These are phyloP conservation scores for Ogataea saltuana DNA, from an alignment of 805 yeast species.

Conservation along the genomic window DNA sequence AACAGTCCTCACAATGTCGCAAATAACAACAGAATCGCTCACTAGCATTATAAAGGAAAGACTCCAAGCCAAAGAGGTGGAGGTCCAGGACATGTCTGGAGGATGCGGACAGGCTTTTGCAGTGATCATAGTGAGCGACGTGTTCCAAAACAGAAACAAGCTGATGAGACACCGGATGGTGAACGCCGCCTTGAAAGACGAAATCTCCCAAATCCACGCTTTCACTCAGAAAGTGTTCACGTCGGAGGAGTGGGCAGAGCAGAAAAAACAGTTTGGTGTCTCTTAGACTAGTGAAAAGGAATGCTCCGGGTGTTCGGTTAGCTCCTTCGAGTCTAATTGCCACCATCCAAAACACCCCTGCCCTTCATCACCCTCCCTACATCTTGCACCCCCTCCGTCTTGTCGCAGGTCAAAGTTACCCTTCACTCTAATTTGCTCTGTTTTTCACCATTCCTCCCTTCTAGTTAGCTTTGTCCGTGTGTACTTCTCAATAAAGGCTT, in stretches of 20 bases:
- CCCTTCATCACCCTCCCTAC: background rate
- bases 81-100: conserved; percentile 77
- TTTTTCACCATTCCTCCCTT: too few relatives aligned
- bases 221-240: conserved; percentile 92
- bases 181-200: conserved; percentile 76
- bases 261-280: conserved; percentile 30
- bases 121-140: conserved; percentile 73
- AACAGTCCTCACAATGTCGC: conserved; percentile 18
- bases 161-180: conserved; percentile 85
- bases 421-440: background rate
- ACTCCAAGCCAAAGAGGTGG: conserved; percentile 63
- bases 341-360: background rate
- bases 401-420: background rate
- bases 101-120: conserved; percentile 99
- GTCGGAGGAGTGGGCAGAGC: conserved; percentile 77
- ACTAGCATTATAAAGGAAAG: conserved; percentile 52
- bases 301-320: too few relatives aligned
- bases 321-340: background rate
- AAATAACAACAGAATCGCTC: conserved; percentile 40
- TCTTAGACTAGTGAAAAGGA: too few relatives aligned
- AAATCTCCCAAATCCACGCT: conserved; percentile 86
- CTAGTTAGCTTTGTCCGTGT: too few relatives aligned
- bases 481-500: too few relatives aligned
- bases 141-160: conserved; percentile 79
- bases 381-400: too few relatives aligned